These are phyloP conservation scores for Periglandula ipomoeae DNA, from an alignment of 2,329 filamentous ascomycete genomes.

Conservation along the genomic window DNA sequence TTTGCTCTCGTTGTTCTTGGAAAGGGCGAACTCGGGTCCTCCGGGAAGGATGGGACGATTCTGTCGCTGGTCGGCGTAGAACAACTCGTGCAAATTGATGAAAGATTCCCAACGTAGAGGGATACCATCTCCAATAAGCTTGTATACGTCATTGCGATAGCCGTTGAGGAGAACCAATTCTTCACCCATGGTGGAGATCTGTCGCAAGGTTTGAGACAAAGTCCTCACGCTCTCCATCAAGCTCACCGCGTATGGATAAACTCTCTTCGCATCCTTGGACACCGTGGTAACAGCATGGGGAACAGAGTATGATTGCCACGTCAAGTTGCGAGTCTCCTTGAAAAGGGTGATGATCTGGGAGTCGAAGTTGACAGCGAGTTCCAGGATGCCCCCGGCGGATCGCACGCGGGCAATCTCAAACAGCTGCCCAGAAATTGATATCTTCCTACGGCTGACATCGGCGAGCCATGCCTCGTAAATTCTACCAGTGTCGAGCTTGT, in stretches of 20 bases:
- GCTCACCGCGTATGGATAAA: conserved; percentile 96
- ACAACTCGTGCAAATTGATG: conserved; percentile 90
- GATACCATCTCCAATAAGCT: conserved; percentile 75
- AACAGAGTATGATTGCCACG: conserved; percentile 90
- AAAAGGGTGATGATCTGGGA: conserved; percentile 94
- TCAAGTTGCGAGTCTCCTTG: conserved; percentile 93
- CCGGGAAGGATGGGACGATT: conserved; percentile 35
- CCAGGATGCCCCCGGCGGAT: conserved; percentile 80
- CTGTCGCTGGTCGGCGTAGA: conserved; percentile 41
- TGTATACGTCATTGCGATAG: conserved; percentile 84
- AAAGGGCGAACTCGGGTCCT: conserved; percentile 30
- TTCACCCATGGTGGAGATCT: conserved; percentile 77
- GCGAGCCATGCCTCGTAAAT: conserved; percentile 95
- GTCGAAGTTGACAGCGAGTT: conserved; percentile 93
- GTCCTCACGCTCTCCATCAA: conserved; percentile 98
- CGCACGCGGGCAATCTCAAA: conserved; percentile 85
- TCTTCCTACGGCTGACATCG: conserved; percentile 79
- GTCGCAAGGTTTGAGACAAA: conserved; percentile 76
- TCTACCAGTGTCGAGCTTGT: conserved; percentile 87
- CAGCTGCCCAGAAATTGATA: conserved; percentile 83
- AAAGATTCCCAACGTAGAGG: conserved; percentile 96
- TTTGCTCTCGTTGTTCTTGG: conserved; percentile 68
- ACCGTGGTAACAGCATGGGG: conserved; percentile 92
- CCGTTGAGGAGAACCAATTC: conserved; percentile 82
- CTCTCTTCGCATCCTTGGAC: conserved; percentile 96